phyloP scores from a whole-genome alignment of 192 early-diverging fungal species.

The Gorgonomyces haynaldii region DNA sequence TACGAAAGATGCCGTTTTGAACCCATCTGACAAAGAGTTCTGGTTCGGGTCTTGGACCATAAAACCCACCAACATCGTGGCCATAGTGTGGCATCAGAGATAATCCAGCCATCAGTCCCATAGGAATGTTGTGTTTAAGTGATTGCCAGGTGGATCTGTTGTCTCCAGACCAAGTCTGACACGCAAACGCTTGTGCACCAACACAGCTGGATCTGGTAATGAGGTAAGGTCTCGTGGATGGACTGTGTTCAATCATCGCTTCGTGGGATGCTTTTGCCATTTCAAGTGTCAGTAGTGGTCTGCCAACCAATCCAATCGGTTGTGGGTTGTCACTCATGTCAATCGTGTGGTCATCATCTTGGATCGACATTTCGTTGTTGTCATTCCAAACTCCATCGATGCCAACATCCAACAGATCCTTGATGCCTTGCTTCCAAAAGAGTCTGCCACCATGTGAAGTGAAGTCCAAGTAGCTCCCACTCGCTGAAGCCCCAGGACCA shows the following conservation, averaged over 20 bases:
- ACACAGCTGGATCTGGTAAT: constrained; percentile 39
- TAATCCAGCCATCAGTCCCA: constrained; percentile 41
- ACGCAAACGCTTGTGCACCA: constrained; percentile 32
- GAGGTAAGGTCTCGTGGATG: constrained; percentile 31
- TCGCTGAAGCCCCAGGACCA: constrained; percentile 26
- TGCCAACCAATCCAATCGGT: constrained; percentile 23
- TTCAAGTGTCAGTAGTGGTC: constrained; percentile 38
- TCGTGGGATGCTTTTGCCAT: constrained; percentile 49
- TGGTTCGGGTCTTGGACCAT: constrained; percentile 34
- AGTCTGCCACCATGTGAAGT: constrained; percentile 26
- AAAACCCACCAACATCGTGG: constrained; percentile 53
- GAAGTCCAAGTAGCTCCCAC: constrained; percentile 48
- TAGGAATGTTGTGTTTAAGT: constrained; percentile 47
- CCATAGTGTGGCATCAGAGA: constrained; percentile 39
- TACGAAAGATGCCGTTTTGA: constrained; percentile 43
- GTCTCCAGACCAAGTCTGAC: constrained; percentile 51
- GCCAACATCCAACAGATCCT: constrained; percentile 31
- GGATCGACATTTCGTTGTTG: constrained; percentile 41
- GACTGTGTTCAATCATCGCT: constrained; percentile 27
- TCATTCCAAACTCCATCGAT: constrained; percentile 48
- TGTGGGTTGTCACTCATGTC: not conserved
- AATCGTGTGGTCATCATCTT: constrained; percentile 24
- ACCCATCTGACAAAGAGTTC: constrained; percentile 54
- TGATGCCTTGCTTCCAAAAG: constrained; percentile 44
- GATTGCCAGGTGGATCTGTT: constrained; percentile 48